phyloP scores from a whole-genome alignment of 75 land plant genomes.

The Cunninghamia lanceolata region DNA sequence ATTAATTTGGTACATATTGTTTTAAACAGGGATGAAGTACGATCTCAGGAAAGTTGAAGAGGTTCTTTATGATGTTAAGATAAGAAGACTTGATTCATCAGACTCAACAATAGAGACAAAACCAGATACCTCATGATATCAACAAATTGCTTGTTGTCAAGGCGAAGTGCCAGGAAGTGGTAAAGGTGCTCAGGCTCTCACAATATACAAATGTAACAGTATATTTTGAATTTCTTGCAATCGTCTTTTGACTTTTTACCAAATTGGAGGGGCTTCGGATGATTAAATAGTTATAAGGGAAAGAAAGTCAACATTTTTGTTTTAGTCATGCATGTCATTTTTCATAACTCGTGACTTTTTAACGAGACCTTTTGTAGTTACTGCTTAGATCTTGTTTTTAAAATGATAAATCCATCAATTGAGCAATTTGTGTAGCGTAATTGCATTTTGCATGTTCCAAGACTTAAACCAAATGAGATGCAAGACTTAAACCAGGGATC shows the following conservation, averaged over 20 bases:
- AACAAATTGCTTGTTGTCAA: background rate
- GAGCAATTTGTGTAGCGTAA: too few species aligned
- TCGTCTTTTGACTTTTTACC: background rate
- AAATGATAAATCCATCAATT: too few species aligned
- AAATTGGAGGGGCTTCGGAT: background rate
- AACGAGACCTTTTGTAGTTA: too few species aligned
- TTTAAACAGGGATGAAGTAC: slow-evolving; percentile 74
- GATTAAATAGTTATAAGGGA: background rate
- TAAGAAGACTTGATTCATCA: slow-evolving; percentile 46
- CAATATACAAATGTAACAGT: background rate
- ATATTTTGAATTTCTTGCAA: background rate
- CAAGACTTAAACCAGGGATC: too few species aligned
- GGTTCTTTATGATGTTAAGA: slow-evolving; percentile 84
- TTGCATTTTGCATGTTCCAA: too few species aligned
- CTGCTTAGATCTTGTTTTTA: too few species aligned
- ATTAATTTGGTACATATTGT: background rate
- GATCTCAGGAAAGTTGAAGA: slow-evolving; percentile 83
- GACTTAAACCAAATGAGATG: too few species aligned
- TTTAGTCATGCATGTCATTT: background rate
- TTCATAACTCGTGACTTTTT: too few species aligned
- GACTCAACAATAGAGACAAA: slow-evolving; percentile 16
- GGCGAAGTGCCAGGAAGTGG: background rate
- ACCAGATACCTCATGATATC: background rate
- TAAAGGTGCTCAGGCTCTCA: background rate
- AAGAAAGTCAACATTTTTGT: background rate